These are phyloP conservation scores for Fusarium mangiferae DNA, from an alignment of 2,329 filamentous ascomycete genomes.

Conservation along the genomic window DNA sequence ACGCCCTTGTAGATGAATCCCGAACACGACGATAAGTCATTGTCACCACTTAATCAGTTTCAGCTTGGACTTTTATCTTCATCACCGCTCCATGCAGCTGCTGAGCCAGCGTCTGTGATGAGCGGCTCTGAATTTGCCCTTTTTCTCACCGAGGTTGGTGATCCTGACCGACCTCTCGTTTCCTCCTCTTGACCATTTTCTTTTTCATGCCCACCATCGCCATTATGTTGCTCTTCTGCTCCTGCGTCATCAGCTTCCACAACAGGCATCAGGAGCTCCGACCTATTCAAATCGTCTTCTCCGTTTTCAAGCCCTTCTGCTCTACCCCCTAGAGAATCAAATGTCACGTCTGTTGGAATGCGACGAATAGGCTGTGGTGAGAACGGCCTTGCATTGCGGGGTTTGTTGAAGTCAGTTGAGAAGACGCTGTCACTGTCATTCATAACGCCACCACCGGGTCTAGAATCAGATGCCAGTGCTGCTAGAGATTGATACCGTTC, in stretches of 20 bases:
- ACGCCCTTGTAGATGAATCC: conserved; percentile 36
- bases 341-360: conserved; percentile 54
- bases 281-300: conserved; percentile 30
- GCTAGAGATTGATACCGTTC: conserved; percentile 69
- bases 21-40: neutral
- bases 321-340: conserved; percentile 50
- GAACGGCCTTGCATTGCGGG: conserved; percentile 67
- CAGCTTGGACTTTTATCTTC: conserved; percentile 13
- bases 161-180: conserved; percentile 25
- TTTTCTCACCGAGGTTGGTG: conserved; percentile 25
- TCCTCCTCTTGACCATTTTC: conserved; percentile 21
- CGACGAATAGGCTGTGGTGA: conserved; percentile 65
- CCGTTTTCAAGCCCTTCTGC: conserved; percentile 27
- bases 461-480: conserved; percentile 53
- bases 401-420: conserved; percentile 63
- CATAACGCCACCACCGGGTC: conserved; percentile 50
- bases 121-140: conserved; percentile 42
- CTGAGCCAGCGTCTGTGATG: conserved; percentile 45
- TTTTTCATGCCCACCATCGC: neutral
- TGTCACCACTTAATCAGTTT: neutral
- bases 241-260: conserved; percentile 29
- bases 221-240: conserved; percentile 21
- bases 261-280: conserved; percentile 39
- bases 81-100: conserved; percentile 38
- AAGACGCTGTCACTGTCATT: conserved; percentile 63